phyloP scores from a whole-genome alignment of 768 basidiomycete species.

The Kwoniella heveanensis region DNA sequence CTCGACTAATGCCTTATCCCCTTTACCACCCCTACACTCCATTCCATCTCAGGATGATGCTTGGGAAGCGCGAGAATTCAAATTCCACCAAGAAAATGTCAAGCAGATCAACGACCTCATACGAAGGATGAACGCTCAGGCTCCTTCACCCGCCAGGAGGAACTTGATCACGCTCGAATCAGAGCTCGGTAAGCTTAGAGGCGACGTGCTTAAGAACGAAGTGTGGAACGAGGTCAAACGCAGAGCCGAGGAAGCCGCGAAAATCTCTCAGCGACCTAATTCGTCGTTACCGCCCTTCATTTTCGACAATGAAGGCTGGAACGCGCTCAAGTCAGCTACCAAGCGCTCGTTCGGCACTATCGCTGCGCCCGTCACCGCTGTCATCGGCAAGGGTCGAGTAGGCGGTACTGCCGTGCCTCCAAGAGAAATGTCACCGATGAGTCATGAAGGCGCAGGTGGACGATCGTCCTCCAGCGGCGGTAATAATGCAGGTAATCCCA shows the following conservation, averaged over 20 bases:
- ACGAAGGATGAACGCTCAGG: constrained; percentile 75
- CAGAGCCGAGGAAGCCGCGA: constrained; percentile 31
- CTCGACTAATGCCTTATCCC: constrained; percentile 55
- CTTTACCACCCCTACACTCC: constrained; percentile 53
- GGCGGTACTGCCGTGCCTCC: constrained; percentile 16
- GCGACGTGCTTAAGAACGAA: constrained; percentile 28
- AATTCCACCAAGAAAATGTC: constrained; percentile 71
- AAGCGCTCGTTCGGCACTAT: constrained; percentile 43
- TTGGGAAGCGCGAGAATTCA: constrained; percentile 70
- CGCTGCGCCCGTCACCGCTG: constrained; percentile 30
- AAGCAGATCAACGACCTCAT: constrained; percentile 73
- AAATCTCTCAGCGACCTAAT: background rate
- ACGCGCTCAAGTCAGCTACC: constrained; percentile 27
- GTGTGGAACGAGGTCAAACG: constrained; percentile 44
- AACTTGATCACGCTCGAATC: constrained; percentile 63
- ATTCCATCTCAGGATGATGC: constrained; percentile 60
- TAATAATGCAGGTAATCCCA: background rate
- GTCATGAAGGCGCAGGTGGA: background rate
- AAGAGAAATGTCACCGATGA: background rate
- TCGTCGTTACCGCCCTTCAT: constrained; percentile 17
- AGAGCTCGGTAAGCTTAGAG: constrained; percentile 60
- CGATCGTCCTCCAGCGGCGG: background rate
- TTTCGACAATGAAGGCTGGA: constrained; percentile 29
- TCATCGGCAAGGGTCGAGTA: constrained; percentile 32
- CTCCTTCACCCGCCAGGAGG: constrained; percentile 75